Conservation (phyloP, 2,329 filamentous ascomycete species). For the Pestalotiopsis sp. region DNA sequence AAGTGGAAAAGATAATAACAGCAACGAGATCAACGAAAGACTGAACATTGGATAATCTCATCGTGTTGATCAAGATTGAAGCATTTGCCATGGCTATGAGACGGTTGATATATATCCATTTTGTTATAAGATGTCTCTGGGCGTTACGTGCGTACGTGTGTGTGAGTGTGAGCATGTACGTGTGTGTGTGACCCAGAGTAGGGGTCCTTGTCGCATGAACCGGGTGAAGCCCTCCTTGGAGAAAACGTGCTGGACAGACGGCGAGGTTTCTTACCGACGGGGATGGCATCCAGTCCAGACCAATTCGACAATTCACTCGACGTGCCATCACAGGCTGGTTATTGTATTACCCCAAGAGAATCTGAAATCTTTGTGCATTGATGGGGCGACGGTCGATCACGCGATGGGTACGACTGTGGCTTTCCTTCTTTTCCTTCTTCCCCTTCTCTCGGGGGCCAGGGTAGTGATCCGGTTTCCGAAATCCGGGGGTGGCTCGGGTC, state of each 20-base stretch:
- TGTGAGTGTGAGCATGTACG: neutral
- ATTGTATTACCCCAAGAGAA: neutral
- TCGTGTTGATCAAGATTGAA: neutral
- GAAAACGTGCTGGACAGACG: neutral
- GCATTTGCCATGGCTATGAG: neutral
- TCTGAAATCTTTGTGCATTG: neutral
- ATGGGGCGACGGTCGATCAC: neutral
- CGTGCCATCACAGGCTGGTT: neutral
- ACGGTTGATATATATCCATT: neutral
- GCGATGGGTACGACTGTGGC: neutral
- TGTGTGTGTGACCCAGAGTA: neutral
- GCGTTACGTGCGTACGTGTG: neutral
- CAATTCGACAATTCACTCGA: neutral
- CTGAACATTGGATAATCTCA: neutral
- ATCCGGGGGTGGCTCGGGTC: neutral
- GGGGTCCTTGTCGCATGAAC: neutral
- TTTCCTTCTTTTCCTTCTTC: neutral
- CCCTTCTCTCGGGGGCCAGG: neutral
- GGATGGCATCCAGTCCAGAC: neutral
- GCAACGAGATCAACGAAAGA: neutral
- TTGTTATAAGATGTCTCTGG: neutral
- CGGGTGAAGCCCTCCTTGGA: neutral
- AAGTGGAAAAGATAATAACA: neutral
- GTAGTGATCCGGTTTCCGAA: neutral
- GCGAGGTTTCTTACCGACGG: neutral